Evolutionary conservation across 495 filamentous ascomycete species (phyloP).

Genomic region (Daldinia decipiens): DNA sequence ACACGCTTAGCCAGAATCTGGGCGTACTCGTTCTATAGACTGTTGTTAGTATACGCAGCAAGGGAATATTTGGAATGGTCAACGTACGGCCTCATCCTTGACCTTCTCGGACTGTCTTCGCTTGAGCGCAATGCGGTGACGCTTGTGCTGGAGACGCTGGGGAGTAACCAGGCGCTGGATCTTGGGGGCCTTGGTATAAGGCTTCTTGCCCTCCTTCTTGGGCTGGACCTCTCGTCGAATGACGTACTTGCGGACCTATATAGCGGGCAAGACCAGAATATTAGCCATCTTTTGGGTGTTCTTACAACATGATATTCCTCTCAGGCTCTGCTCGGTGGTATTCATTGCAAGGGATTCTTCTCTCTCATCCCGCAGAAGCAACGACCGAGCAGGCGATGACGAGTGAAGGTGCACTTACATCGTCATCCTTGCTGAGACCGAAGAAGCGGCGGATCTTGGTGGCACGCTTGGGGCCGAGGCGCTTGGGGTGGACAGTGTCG

Average conservation of each 20-base stretch:
- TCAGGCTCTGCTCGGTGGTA: conserved; percentile 64
- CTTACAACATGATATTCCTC: conserved; percentile 45
- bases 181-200: conserved; percentile 99
- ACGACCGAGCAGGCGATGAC: conserved; percentile 66
- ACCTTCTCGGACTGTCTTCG: conserved; percentile 91
- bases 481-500: conserved; percentile 96
- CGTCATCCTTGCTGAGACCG: conserved; percentile 98
- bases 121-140: conserved; percentile 96
- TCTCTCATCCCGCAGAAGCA: conserved; percentile 56
- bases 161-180: conserved; percentile 99
- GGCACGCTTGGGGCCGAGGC: conserved; percentile 97
- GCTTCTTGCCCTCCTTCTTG: conserved; percentile 93
- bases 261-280: conserved; percentile 42
- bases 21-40: conserved; percentile 84
- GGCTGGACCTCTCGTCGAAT: conserved; percentile 96
- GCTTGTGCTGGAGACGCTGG: conserved; percentile 99
- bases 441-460: conserved; percentile 99
- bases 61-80: not conserved
- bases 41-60: conserved; percentile 52
- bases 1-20: conserved; percentile 94
- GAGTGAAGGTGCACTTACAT: conserved; percentile 78
- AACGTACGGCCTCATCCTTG: conserved; percentile 97
- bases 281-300: conserved; percentile 50
- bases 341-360: conserved; percentile 56
- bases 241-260: conserved; percentile 95